Evolutionary conservation across 768 basidiomycete genomes (phyloP).

Genomic region (Lactarius indigo): DNA sequence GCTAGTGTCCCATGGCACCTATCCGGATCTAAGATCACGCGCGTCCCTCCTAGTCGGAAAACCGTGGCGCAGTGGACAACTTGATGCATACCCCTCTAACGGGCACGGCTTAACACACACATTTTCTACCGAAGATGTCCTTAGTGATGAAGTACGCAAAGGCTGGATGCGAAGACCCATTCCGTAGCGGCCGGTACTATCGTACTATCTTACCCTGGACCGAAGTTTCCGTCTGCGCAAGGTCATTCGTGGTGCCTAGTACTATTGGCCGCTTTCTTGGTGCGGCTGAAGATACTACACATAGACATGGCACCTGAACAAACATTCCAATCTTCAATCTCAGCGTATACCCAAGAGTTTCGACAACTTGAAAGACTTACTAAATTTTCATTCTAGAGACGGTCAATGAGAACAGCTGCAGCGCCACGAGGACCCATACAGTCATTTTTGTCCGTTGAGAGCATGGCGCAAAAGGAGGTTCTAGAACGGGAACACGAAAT

Average conservation of each 20-base stretch:
- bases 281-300: constrained; percentile 55
- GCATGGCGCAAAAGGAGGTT: neutral
- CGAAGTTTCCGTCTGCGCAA: constrained; percentile 36
- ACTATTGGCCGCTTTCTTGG: constrained; percentile 63
- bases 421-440: neutral
- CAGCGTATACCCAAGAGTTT: too few species aligned
- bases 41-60: too few species aligned
- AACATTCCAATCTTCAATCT: too few species aligned
- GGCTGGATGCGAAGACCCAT: constrained; percentile 36
- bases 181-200: constrained; percentile 55
- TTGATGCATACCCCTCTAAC: neutral
- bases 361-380: neutral
- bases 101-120: neutral
- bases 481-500: constrained; percentile 30
- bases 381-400: neutral
- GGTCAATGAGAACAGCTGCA: neutral
- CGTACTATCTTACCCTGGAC: constrained; percentile 40
- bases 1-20: too few species aligned
- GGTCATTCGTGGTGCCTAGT: constrained; percentile 67
- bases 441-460: neutral
- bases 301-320: constrained; percentile 63
- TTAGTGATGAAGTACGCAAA: constrained; percentile 56
- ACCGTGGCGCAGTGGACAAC: too few species aligned
- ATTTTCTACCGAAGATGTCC: constrained; percentile 46
- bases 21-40: too few species aligned